These are phyloP conservation scores for Raffaelea arxii DNA, from an alignment of 2,329 filamentous ascomycete genomes.

Conservation along the genomic window DNA sequence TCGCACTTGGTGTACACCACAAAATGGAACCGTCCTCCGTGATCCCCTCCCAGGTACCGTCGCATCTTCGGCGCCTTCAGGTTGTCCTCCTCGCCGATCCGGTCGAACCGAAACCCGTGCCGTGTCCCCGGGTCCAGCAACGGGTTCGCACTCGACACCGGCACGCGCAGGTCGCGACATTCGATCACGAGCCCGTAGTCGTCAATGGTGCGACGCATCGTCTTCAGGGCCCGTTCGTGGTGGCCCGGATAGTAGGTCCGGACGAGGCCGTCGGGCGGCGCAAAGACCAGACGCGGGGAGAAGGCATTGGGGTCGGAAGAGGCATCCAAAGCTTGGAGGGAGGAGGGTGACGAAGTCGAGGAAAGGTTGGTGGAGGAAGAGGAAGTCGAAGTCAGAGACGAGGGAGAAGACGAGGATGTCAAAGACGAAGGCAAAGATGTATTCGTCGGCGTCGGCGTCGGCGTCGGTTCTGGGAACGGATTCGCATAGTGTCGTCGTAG, in stretches of 20 bases:
- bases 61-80: too few species aligned
- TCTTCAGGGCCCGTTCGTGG: conserved; percentile 69
- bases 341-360: conserved; percentile 1
- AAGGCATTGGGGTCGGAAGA: conserved; percentile 41
- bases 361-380: not conserved
- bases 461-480: too few species aligned
- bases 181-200: conserved; percentile 84
- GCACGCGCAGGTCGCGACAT: conserved; percentile 87
- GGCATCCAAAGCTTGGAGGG: conserved; percentile 9
- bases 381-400: not conserved
- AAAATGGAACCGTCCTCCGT: conserved; percentile 60
- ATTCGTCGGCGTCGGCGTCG: too few species aligned
- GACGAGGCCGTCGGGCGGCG: conserved; percentile 62
- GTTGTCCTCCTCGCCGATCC: not conserved
- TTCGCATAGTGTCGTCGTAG: too few species aligned
- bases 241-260: conserved; percentile 93
- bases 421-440: not conserved
- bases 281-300: conserved; percentile 64
- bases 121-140: conserved; percentile 53
- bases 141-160: conserved; percentile 82
- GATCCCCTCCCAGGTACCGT: conserved; percentile 20
- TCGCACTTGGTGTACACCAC: conserved; percentile 90
- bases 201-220: conserved; percentile 73
- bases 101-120: not conserved
- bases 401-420: not conserved